phyloP scores from a whole-genome alignment of 306 rosid species.

The Begonia loranthoides region DNA sequence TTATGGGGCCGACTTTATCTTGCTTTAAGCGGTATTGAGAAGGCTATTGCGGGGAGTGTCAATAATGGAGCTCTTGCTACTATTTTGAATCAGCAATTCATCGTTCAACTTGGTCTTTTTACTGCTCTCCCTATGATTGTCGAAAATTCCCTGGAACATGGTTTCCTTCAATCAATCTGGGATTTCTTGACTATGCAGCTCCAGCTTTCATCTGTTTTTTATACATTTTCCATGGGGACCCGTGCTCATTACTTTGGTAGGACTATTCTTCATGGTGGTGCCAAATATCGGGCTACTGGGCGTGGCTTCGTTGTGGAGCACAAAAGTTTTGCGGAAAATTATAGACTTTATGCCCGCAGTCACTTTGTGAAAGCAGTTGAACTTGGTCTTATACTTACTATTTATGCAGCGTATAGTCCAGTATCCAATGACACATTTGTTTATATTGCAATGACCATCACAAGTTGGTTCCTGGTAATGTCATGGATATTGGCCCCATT shows the following conservation, averaged over 20 bases:
- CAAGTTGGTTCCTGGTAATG: constrained; percentile 72
- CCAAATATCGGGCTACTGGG: constrained; percentile 82
- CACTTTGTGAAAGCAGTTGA: constrained; percentile 90
- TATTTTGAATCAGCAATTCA: constrained; percentile 62
- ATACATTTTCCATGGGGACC: constrained; percentile 82
- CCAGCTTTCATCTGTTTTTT: constrained; percentile 82
- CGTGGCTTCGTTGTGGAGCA: constrained; percentile 92
- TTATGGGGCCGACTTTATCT: constrained; percentile 73
- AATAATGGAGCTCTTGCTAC: constrained; percentile 47
- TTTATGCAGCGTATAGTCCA: constrained; percentile 58
- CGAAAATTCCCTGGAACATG: constrained; percentile 71
- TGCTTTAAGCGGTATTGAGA: constrained; percentile 77
- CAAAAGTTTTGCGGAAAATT: constrained; percentile 76
- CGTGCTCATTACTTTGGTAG: constrained; percentile 73
- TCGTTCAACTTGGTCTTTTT: constrained; percentile 72
- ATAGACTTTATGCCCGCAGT: constrained; percentile 82
- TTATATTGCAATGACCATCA: constrained; percentile 60
- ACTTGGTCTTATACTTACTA: constrained; percentile 55
- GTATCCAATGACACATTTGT: constrained; percentile 52
- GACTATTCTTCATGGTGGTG: constrained; percentile 87
- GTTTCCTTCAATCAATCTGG: constrained; percentile 79
- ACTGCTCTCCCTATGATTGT: constrained; percentile 90
- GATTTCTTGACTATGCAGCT: constrained; percentile 83
- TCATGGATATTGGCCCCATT: constrained; percentile 86
- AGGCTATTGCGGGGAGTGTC: constrained; percentile 24